A percentile compares a stretch with the other conserved stretches of the same genome.
Evolutionary conservation across 202 grass and related monocot species (phyloP).

Genomic region (Elaeis oleifera): DNA sequence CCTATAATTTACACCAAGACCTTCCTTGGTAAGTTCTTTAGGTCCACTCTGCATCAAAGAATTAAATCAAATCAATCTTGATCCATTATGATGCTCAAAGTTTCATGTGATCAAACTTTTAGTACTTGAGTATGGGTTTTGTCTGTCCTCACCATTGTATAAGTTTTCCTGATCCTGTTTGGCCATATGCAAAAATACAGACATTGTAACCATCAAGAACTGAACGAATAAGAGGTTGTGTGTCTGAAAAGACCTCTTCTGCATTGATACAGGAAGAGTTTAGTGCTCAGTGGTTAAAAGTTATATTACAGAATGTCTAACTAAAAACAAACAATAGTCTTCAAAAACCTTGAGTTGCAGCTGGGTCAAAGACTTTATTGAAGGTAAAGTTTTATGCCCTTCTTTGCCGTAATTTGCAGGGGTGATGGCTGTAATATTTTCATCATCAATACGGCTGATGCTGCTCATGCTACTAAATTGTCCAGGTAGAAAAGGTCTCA

Average conservation of each 20-base stretch:
- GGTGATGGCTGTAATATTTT: conserved; percentile 62
- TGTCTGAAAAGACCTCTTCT: conserved; percentile 81
- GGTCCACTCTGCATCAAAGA: conserved; percentile 63
- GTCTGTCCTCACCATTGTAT: conserved; percentile 65
- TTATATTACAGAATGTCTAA: not conserved
- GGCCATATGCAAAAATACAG: conserved; percentile 93
- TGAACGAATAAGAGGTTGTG: conserved; percentile 79
- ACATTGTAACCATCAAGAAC: conserved; percentile 91
- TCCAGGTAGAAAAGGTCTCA: conserved; percentile 67
- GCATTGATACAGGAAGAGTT: conserved; percentile 36
- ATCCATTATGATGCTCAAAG: not conserved
- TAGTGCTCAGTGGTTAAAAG: conserved; percentile 5
- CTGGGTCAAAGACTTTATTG: conserved; percentile 74
- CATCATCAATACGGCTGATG: conserved; percentile 59
- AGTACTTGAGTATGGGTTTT: not conserved
- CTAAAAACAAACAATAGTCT: not conserved
- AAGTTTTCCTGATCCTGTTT: conserved; percentile 86
- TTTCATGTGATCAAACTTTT: not conserved
- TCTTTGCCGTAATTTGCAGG: conserved; percentile 79
- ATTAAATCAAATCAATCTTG: not conserved
- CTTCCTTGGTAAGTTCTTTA: conserved; percentile 64
- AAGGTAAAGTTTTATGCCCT: conserved; percentile 68
- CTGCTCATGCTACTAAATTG: conserved; percentile 38
- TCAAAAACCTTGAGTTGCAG: conserved; percentile 67
- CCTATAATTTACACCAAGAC: conserved; percentile 78